Conservation (phyloP, 2,329 filamentous ascomycete genomes). For the Apiospora pterosperma region DNA sequence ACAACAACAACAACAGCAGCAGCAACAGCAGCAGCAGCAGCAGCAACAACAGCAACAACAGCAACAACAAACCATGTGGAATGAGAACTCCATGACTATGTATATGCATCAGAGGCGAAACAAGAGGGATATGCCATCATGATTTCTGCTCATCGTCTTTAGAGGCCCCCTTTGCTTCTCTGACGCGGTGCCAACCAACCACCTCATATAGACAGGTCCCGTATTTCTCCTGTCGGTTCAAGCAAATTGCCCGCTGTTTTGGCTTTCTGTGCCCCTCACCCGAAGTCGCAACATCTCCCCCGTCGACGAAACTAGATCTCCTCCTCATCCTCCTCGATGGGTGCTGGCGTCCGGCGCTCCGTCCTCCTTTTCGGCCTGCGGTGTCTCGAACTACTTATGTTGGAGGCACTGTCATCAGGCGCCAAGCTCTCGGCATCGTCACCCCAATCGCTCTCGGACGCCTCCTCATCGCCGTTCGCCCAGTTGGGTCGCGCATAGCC, state of each 20-base stretch:
- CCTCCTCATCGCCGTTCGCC: conserved; percentile 42
- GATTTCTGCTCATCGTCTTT: neutral
- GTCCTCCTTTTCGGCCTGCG: conserved; percentile 64
- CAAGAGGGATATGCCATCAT: neutral
- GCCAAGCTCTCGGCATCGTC: conserved; percentile 59
- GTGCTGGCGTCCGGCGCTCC: conserved; percentile 68
- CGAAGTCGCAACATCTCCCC: neutral
- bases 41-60: neutral
- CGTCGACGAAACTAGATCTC: conserved; percentile 18
- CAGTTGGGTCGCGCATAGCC: conserved; percentile 47
- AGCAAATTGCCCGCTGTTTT: neutral
- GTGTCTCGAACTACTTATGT: conserved; percentile 69
- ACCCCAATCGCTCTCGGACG: conserved; percentile 56
- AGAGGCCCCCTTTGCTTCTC: neutral
- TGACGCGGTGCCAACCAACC: neutral
- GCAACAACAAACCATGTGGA: neutral
- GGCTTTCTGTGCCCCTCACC: neutral
- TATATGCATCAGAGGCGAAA: neutral
- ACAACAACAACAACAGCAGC: neutral
- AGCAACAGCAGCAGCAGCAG: neutral
- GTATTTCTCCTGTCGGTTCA: neutral
- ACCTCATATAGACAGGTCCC: neutral
- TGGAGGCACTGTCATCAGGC: conserved; percentile 78
- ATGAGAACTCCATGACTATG: neutral
- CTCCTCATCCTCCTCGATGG: conserved; percentile 67